Conservation (phyloP, 352 stramenopile genomes). For the Hyaloperonospora brassicae region DNA sequence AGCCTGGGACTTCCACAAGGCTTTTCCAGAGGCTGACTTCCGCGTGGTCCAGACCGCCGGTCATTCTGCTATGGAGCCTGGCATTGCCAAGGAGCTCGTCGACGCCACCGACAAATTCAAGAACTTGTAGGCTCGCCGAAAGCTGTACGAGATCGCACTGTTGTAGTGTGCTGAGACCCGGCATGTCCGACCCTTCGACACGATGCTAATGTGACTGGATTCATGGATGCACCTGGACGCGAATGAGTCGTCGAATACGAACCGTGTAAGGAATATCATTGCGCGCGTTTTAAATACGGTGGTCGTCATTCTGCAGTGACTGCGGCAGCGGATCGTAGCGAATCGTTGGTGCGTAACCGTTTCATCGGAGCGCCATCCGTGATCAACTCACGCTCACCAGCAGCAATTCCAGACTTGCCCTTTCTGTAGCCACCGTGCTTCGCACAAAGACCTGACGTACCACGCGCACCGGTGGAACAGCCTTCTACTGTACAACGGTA, state of each 20-base stretch:
- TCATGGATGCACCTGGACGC: no score
- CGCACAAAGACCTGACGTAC: slow-evolving; percentile 65
- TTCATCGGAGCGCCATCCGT: slow-evolving; percentile 11
- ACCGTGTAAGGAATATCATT: neutral
- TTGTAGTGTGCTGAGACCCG: no score
- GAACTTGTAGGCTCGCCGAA: slow-evolving; percentile 17
- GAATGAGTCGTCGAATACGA: no score
- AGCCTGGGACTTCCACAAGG: slow-evolving; percentile 83
- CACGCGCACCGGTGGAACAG: slow-evolving; percentile 66
- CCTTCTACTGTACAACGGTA: slow-evolving; percentile 71
- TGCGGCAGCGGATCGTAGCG: slow-evolving; percentile 1
- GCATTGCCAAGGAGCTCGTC: slow-evolving; percentile 65
- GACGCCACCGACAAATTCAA: slow-evolving; percentile 69
- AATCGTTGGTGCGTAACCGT: slow-evolving; percentile 14
- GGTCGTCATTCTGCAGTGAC: slow-evolving; percentile 20
- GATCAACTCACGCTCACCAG: slow-evolving; percentile 13
- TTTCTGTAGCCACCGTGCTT: slow-evolving; percentile 80
- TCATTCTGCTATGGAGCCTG: slow-evolving; percentile 67
- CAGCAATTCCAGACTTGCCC: slow-evolving; percentile 19
- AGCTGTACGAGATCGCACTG: neutral
- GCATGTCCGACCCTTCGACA: no score
- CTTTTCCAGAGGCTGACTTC: slow-evolving; percentile 61
- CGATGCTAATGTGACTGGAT: no score
- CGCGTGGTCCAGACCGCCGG: slow-evolving; percentile 65
- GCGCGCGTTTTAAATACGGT: slow-evolving; percentile 24